Base-by-base conservation (phyloP, 129 eudicot species). In the Artemisia argyi region DNA sequence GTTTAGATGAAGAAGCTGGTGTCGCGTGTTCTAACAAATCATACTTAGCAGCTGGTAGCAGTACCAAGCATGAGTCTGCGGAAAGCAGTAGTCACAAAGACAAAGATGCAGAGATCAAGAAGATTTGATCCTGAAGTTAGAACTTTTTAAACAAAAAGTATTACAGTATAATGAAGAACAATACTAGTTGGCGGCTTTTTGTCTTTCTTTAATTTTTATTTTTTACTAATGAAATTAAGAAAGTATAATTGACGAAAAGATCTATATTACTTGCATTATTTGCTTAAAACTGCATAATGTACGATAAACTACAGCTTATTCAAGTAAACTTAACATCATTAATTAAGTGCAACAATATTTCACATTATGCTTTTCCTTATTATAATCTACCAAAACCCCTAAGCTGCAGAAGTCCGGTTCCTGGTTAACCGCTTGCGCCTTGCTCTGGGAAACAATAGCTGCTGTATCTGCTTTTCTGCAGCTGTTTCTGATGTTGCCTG, bases 391-490 rank as follows among this genome's bases (percentile, higher is more conserved):
- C 52, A 46, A 24, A 16, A 67, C 58, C 54, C 50, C 68, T 67
- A 67, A 16, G 60, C 55, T 78, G 76, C 73, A 68, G 69, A 69
- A 5, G 80, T 68, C 17, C 61, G 77, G 48, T 49, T 78, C 74
- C 73, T 75, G 19, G 78, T 48, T 54, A 71, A 73, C 35, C 79
- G 81, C 69, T 86, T 86, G 50, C 91, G 85, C 44, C 81, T 78
- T 24, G 87, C 82, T 68, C 85, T 75, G 10, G 96, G 91, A 75
- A 81, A 89, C 60, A 89, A 73, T 14, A 89, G 89, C 68, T 84
- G 91, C 56, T 82, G 89, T 62, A 89, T 89, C 84, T 89, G 96
- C 71, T 89, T 89, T 77, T 86, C 91, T 24, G 91, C 91, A 71
- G 84, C 96, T 20, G 77, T 59, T 64, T 83, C 91, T 2, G 96